Conservation (phyloP, 2,329 filamentous ascomycete genomes). For the Verticillium longisporum region DNA sequence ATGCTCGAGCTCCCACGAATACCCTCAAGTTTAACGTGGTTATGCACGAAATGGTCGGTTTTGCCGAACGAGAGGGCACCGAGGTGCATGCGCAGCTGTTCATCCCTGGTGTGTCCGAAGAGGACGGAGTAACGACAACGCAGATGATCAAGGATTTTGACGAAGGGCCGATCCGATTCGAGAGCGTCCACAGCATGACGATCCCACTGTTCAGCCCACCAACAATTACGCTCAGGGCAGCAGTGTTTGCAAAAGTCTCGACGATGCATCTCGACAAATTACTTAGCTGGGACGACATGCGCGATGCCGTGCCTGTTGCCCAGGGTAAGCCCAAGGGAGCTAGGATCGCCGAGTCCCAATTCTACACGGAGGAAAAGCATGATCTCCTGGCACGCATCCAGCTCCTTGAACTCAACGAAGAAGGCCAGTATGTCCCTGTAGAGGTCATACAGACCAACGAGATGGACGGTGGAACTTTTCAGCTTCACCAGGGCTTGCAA, state of each 20-base stretch:
- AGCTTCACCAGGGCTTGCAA: slow-evolving; percentile 91
- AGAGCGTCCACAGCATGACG: slow-evolving; percentile 98
- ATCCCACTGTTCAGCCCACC: slow-evolving; percentile 72
- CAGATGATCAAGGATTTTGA: slow-evolving; percentile 93
- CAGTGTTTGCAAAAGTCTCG: slow-evolving; percentile 86
- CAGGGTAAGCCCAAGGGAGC: slow-evolving; percentile 45
- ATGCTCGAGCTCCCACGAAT: slow-evolving; percentile 82
- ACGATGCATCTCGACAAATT: slow-evolving; percentile 95
- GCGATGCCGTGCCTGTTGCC: slow-evolving; percentile 62
- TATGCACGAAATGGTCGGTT: slow-evolving; percentile 92
- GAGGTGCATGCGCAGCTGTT: slow-evolving; percentile 97
- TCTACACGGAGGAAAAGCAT: slow-evolving; percentile 87
- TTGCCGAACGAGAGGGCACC: slow-evolving; percentile 90
- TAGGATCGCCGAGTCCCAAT: slow-evolving; percentile 84
- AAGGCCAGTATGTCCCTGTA: slow-evolving; percentile 83
- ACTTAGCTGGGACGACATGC: slow-evolving; percentile 98
- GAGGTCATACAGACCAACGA: slow-evolving; percentile 84
- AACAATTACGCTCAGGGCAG: slow-evolving; percentile 72
- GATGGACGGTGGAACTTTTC: slow-evolving; percentile 83
- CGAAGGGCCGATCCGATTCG: slow-evolving; percentile 85
- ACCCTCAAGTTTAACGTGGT: slow-evolving; percentile 98
- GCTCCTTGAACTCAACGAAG: slow-evolving; percentile 85
- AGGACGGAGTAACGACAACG: slow-evolving; percentile 88
- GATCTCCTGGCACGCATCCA: slow-evolving; percentile 86
- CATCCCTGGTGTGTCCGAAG: slow-evolving; percentile 81